phyloP scores from a whole-genome alignment of 768 basidiomycete species.

The Chlorophyllum brunneum region DNA sequence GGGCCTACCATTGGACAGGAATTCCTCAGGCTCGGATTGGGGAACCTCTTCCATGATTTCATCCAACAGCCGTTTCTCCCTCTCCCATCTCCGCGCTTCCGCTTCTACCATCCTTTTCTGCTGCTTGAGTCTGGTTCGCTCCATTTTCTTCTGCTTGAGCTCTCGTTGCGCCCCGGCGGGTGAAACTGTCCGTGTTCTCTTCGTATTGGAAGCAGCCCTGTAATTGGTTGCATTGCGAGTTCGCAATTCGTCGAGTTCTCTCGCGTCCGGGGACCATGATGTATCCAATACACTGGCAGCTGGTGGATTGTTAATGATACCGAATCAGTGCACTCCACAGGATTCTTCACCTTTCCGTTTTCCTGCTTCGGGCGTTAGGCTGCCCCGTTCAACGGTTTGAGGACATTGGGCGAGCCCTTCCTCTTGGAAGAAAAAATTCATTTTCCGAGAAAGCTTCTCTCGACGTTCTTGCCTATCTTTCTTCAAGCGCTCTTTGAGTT shows the following conservation, averaged over 20 bases:
- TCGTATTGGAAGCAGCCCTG: neutral
- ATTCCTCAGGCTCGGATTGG: conserved; percentile 12
- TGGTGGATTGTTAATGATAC: neutral
- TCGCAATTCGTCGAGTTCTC: conserved; percentile 4
- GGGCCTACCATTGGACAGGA: conserved; percentile 12
- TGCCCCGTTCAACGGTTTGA: conserved; percentile 16
- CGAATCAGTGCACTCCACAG: neutral
- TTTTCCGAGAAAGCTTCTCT: conserved; percentile 18
- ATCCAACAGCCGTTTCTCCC: conserved; percentile 38
- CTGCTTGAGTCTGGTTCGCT: neutral
- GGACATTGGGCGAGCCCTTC: conserved; percentile 21
- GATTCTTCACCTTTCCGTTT: conserved; percentile 48
- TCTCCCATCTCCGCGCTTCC: conserved; percentile 31
- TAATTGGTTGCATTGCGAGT: neutral
- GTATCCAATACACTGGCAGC: conserved; percentile 2
- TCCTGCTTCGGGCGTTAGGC: conserved; percentile 22
- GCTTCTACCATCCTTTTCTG: conserved; percentile 20
- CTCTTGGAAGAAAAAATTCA: neutral
- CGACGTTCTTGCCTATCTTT: conserved; percentile 30
- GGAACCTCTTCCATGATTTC: conserved; percentile 36
- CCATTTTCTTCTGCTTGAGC: conserved; percentile 4
- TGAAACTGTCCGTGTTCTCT: conserved; percentile 2
- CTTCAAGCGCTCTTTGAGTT: conserved; percentile 28
- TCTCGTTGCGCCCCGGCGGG: neutral
- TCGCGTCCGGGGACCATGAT: conserved; percentile 10